Percentiles rank a stretch among this genome's conserved stretches.
phyloP scores from a whole-genome alignment of 2,329 filamentous ascomycete genomes.

The Cladophialophora bantiana region DNA sequence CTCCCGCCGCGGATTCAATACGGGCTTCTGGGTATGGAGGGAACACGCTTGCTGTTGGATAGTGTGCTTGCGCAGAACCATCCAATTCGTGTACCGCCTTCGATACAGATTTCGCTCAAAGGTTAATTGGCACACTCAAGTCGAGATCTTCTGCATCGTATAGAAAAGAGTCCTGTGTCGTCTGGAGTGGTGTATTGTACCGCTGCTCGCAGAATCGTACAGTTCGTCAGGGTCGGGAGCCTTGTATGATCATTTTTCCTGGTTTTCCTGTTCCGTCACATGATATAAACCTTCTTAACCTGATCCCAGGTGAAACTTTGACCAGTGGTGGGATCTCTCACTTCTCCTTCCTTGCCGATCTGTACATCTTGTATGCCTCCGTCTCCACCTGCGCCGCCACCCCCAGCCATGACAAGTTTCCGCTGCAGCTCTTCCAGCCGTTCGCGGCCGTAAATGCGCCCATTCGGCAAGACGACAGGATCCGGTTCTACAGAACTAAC shows the following conservation, averaged over 20 bases:
- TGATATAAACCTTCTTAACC: conserved; percentile 90
- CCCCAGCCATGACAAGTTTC: conserved; percentile 63
- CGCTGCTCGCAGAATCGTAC: not conserved
- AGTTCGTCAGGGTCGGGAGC: not conserved
- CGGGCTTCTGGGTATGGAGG: no score
- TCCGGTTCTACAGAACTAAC: conserved; percentile 93
- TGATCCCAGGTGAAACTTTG: conserved; percentile 68
- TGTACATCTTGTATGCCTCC: conserved; percentile 25
- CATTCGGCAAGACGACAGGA: conserved; percentile 84
- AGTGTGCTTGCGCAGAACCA: no score
- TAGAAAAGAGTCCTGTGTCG: not conserved
- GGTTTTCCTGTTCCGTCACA: conserved; percentile 54
- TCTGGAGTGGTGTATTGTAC: not conserved
- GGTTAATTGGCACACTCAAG: no score
- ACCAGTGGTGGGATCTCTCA: conserved; percentile 81
- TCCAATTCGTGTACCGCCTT: no score
- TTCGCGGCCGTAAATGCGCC: conserved; percentile 80
- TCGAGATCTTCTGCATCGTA: not conserved
- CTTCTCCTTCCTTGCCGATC: conserved; percentile 56
- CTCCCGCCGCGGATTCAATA: no score
- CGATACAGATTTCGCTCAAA: no score
- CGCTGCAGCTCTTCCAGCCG: conserved; percentile 76
- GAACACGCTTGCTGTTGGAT: no score
- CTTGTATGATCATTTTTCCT: not conserved
- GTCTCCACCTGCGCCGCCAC: conserved; percentile 15